Evolutionary conservation across 805 yeast genomes (phyloP), one percentile per base, ranked within the genome.

Genomic region (Kazachstania kunashirensis): DNA sequence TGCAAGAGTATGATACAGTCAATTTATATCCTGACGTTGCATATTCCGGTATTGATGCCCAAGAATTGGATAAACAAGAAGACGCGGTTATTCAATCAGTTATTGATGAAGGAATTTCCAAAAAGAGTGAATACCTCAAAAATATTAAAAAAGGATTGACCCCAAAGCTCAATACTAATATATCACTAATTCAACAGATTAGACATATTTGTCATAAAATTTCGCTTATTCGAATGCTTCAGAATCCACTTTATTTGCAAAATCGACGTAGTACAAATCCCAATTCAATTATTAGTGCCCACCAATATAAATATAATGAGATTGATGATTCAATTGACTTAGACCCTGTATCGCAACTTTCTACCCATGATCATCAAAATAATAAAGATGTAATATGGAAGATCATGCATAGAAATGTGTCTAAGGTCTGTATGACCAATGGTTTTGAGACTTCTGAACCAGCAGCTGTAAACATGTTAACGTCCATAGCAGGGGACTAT

Each of bases 371-470:
- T 43, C 46, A 45, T 28, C 57, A 66, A 9, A 64, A 68, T 51
- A 70, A 70, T 39, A 67, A 66, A n/a, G 74, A 70, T 3, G 67
- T 85, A 11, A 80, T 86, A 8, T 74, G 70, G 48, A 66, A 75
- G 1, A 75, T 83, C 0, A 61, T 92, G 63, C 69, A 75, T 45
- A 75, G 81, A 47, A 73, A 79, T 28, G 74, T 84, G 0, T 73
- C 88, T 14, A 84, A 85, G 43, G 63, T 92, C 14, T 75, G 84
- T 1, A 89, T 92, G 97, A 79, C 84, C 28, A 77, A 80, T 29
- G 98, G 98, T 0, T 92, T 84, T 63, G 97, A 92, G 61, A 65
- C 81, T 0, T 73, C 94, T 0, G 84, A 84, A 46, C 75, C 80
- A 10, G 65, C 68, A 33, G 96, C 96, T 5, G 70, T 84, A 18